These are phyloP conservation scores for Macrocystidia cucumis DNA, from an alignment of 1,284 basidiomycete species.

Conservation along the genomic window DNA sequence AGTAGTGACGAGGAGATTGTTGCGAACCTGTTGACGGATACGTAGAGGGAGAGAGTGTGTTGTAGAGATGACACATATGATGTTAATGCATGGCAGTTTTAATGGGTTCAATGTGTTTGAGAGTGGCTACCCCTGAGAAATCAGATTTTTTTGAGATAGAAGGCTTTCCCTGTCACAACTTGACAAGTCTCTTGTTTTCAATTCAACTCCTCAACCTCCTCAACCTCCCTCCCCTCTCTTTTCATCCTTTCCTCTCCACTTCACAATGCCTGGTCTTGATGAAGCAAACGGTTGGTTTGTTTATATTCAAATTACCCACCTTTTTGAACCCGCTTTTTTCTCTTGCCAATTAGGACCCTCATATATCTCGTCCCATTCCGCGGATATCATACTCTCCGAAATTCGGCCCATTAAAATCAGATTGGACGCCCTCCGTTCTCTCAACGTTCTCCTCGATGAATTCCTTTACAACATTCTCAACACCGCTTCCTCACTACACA, in stretches of 20 bases:
- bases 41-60: too few relatives aligned
- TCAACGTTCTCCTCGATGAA: constrained; percentile 88
- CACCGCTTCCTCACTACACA: constrained; percentile 66
- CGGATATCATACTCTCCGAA: constrained; percentile 86
- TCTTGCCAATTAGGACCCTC: constrained; percentile 57
- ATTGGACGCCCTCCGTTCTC: constrained; percentile 60
- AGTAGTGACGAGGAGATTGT: constrained; percentile 21
- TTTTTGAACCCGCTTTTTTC: too few relatives aligned
- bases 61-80: constrained; percentile 15
- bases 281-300: too few relatives aligned
- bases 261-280: too few relatives aligned
- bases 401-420: constrained; percentile 83
- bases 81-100: too few relatives aligned
- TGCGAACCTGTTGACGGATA: constrained; percentile 19
- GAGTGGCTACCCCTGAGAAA: constrained; percentile 8
- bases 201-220: too few relatives aligned
- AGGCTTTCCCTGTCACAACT: neutral
- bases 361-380: constrained; percentile 75
- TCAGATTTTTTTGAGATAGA: neutral
- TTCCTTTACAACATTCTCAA: constrained; percentile 70
- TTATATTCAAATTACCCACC: too few relatives aligned
- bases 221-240: too few relatives aligned
- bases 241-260: too few relatives aligned
- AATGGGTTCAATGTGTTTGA: too few relatives aligned
- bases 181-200: constrained; percentile 1